Evolutionary conservation across 169 alveolate species (phyloP).

Genomic region (Condylostoma magnum): DNA sequence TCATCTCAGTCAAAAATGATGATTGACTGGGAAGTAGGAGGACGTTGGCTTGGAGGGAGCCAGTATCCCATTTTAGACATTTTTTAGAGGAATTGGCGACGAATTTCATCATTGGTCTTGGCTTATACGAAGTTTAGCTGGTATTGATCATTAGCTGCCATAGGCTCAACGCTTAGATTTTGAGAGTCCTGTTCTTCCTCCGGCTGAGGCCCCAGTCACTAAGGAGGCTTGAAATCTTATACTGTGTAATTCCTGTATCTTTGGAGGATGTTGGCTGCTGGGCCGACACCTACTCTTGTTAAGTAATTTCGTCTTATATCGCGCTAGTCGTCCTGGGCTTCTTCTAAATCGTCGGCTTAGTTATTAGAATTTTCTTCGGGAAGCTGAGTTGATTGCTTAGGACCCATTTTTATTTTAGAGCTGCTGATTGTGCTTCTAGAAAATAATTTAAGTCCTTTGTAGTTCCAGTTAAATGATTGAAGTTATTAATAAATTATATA

Average conservation of each 20-base stretch:
- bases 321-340: background rate
- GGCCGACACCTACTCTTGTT: background rate
- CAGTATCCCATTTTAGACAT: slow-evolving; percentile 17
- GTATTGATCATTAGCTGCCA: slow-evolving; percentile 5
- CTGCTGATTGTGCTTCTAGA: too few relatives aligned
- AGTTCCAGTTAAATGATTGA: too few relatives aligned
- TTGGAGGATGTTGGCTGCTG: background rate
- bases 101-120: slow-evolving; percentile 6
- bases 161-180: background rate
- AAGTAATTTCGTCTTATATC: background rate
- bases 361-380: background rate
- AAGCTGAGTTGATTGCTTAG: too few relatives aligned
- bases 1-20: slow-evolving; percentile 96
- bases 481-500: too few relatives aligned
- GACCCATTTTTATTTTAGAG: too few relatives aligned
- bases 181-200: slow-evolving; percentile 6
- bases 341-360: background rate
- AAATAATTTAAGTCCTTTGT: too few relatives aligned
- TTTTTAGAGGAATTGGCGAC: slow-evolving; percentile 17
- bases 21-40: slow-evolving; percentile 22
- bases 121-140: background rate
- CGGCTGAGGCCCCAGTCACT: slow-evolving; percentile 7
- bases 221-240: slow-evolving; percentile 4
- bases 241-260: background rate
- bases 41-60: slow-evolving; percentile 26